Conservation (phyloP, 768 basidiomycete species). For the Lactarius trivialis region DNA sequence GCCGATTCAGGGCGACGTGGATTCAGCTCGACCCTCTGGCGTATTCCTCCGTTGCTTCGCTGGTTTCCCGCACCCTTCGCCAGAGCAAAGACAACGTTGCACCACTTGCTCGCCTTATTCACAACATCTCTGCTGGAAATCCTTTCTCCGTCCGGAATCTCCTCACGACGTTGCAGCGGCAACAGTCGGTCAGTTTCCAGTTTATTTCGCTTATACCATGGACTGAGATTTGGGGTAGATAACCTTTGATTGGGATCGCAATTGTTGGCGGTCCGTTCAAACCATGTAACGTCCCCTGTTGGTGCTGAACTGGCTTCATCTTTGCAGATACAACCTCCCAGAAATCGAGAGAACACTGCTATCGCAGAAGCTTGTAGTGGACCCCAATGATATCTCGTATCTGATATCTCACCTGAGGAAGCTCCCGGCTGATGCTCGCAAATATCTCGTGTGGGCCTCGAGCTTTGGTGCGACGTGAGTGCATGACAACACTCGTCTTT, state of each 20-base stretch:
- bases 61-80: slow-evolving; percentile 61
- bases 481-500: not conserved
- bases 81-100: slow-evolving; percentile 49
- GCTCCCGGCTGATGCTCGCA: slow-evolving; percentile 56
- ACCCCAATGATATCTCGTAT: slow-evolving; percentile 59
- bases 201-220: slow-evolving; percentile 1
- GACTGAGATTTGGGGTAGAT: slow-evolving; percentile 37
- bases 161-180: slow-evolving; percentile 55
- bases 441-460: slow-evolving; percentile 64
- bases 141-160: slow-evolving; percentile 64
- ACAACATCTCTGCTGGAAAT: slow-evolving; percentile 56
- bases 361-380: slow-evolving; percentile 43
- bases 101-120: slow-evolving; percentile 49
- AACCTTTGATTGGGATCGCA: slow-evolving; percentile 55
- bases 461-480: slow-evolving; percentile 67
- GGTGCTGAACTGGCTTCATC: not conserved
- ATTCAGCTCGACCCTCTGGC: slow-evolving; percentile 56
- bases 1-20: slow-evolving; percentile 56
- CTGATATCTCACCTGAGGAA: slow-evolving; percentile 52
- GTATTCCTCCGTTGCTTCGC: slow-evolving; percentile 46
- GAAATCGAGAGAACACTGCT: slow-evolving; percentile 50
- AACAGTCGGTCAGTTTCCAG: slow-evolving; percentile 45
- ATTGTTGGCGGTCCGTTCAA: slow-evolving; percentile 55
- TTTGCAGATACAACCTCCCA: slow-evolving; percentile 45
- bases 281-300: not conserved